phyloP scores from a whole-genome alignment of 1,139 yeast genomes.

The Yueomyces sp. region DNA sequence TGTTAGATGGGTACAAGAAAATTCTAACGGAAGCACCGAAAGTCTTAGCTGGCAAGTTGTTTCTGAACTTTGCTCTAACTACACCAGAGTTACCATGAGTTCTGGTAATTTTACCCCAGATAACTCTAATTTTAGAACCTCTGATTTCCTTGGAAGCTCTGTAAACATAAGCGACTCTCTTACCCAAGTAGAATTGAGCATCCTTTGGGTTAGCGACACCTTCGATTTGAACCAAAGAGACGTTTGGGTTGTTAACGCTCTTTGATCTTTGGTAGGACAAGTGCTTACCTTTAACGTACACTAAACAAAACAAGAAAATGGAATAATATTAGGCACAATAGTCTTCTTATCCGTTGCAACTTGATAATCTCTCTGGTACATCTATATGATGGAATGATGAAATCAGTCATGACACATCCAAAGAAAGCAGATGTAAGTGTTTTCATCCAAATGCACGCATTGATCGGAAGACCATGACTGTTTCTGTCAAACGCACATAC shows the following conservation, averaged over 20 bases:
- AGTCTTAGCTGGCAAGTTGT: constrained; percentile 98
- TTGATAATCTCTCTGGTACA: no score
- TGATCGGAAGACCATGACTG: no score
- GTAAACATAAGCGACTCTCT: constrained; percentile 99
- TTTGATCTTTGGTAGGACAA: constrained; percentile 99
- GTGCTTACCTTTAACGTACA: constrained; percentile 99
- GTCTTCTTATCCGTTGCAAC: no score
- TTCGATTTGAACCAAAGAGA: constrained; percentile 91
- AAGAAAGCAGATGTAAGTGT: no score
- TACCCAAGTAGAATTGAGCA: constrained; percentile 98
- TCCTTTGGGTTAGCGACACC: constrained; percentile 87
- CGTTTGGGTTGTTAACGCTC: constrained; percentile 96
- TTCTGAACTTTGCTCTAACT: constrained; percentile 98
- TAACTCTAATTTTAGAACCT: constrained; percentile 98
- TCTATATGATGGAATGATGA: no score
- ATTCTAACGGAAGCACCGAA: constrained; percentile 99
- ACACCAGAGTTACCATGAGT: constrained; percentile 98
- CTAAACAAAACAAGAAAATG: constrained; percentile 27
- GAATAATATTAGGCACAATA: no score
- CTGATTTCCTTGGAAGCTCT: constrained; percentile 95
- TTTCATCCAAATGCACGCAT: no score
- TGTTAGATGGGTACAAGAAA: constrained; percentile 99
- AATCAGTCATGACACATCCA: no score
- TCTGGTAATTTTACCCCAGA: constrained; percentile 98
- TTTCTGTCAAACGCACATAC: no score